Evolutionary conservation across 225 moss, liverwort and hornwort species (phyloP).

Genomic region (Asterella californica): DNA sequence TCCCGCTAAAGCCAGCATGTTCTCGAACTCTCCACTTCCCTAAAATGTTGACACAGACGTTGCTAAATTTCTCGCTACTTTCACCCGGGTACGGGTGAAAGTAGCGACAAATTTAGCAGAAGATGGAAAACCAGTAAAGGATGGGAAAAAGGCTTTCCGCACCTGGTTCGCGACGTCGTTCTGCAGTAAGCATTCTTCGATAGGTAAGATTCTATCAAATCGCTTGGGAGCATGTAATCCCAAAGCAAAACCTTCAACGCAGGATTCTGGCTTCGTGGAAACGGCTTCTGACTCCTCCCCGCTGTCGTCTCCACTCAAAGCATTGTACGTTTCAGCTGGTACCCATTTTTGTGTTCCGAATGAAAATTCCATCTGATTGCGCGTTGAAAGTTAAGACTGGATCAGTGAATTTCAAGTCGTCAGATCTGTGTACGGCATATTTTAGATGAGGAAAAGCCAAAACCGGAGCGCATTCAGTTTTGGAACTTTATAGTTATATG

Average conservation of each 20-base stretch:
- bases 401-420: background rate
- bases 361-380: constrained; percentile 90
- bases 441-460: background rate
- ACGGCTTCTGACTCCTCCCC: constrained; percentile 5
- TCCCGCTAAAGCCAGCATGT: background rate
- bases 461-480: background rate
- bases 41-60: background rate
- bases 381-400: background rate
- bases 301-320: background rate
- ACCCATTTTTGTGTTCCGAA: constrained; percentile 89
- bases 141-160: too few relatives aligned
- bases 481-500: background rate
- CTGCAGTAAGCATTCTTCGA: constrained; percentile 80
- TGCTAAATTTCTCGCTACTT: too few relatives aligned
- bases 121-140: background rate
- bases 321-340: constrained; percentile 37
- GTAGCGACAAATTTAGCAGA: background rate
- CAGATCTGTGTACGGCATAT: background rate
- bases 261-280: background rate
- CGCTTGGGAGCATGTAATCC: constrained; percentile 96
- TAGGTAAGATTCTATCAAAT: constrained; percentile 90
- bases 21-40: background rate
- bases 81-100: too few relatives aligned
- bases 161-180: constrained; percentile 90
- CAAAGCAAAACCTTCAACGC: constrained; percentile 61